These are phyloP conservation scores for Austroboletus novae-zelandiae DNA, from an alignment of 1,284 basidiomycete species.

Conservation along the genomic window DNA sequence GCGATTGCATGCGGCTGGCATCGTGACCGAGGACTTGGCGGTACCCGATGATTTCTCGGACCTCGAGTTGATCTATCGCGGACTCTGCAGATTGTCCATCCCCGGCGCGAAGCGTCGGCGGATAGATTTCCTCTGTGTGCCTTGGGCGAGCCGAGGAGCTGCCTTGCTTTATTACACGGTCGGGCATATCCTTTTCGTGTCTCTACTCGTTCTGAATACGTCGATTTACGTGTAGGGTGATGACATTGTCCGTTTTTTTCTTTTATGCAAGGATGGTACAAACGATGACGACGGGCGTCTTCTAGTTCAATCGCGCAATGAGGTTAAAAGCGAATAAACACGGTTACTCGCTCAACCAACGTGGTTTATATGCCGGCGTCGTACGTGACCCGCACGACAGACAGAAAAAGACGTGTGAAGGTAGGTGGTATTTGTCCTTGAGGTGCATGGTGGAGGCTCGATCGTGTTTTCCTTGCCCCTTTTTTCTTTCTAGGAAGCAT, in stretches of 20 bases:
- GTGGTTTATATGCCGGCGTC: conserved; percentile 71
- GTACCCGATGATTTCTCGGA: conserved; percentile 63
- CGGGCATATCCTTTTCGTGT: conserved; percentile 24
- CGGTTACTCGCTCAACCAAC: conserved; percentile 86
- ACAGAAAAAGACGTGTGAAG: conserved; percentile 54
- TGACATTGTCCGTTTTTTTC: conserved; percentile 61
- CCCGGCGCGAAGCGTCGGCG: conserved; percentile 55
- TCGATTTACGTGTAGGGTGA: conserved; percentile 55
- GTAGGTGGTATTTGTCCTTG: conserved; percentile 37
- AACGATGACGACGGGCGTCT: not conserved
- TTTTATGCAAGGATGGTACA: not conserved
- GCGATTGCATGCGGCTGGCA: conserved; percentile 52
- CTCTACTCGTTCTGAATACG: not conserved
- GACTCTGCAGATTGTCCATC: conserved; percentile 59
- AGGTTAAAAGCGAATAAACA: conserved; percentile 79
- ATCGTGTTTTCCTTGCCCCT: not conserved
- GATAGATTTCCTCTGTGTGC: conserved; percentile 81
- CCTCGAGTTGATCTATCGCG: conserved; percentile 78
- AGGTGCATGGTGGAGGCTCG: not conserved
- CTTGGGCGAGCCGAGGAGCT: conserved; percentile 76
- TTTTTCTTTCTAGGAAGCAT: conserved; percentile 53
- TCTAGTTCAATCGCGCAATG: conserved; percentile 86
- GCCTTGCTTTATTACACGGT: conserved; percentile 89
- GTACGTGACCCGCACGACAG: conserved; percentile 66
- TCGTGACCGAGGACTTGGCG: conserved; percentile 78